Evolutionary conservation across 305 asterid species (phyloP).

Genomic region (Fraxinus albicans): DNA sequence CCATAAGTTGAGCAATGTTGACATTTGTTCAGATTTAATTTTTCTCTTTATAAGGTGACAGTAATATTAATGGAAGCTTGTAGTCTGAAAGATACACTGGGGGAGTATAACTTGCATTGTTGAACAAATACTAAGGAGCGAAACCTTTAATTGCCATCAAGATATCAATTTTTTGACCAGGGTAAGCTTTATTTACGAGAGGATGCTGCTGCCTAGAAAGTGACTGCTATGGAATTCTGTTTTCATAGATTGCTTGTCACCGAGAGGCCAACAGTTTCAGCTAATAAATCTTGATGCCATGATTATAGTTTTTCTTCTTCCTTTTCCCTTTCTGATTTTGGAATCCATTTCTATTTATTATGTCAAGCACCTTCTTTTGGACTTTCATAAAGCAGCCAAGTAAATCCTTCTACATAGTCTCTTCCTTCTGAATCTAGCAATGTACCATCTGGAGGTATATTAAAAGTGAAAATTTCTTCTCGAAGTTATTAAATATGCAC

Average conservation of each 20-base stretch:
- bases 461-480: neutral
- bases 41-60: neutral
- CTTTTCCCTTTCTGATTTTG: neutral
- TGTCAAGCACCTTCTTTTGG: neutral
- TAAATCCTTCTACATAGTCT: neutral
- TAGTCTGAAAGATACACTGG: neutral
- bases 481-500: neutral
- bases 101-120: neutral
- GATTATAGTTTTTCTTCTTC: neutral
- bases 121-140: neutral
- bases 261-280: neutral
- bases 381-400: constrained; percentile 2
- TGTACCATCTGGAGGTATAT: neutral
- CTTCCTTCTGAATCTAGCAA: neutral
- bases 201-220: neutral
- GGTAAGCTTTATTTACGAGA: neutral
- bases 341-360: neutral
- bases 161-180: neutral
- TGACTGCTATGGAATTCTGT: neutral
- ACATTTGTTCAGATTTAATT: neutral
- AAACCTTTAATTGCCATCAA: neutral
- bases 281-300: neutral
- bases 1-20: neutral
- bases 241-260: neutral
- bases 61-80: neutral